A percentile compares a stretch with the other conserved stretches of the same genome.
Evolutionary conservation across 2,329 filamentous ascomycete genomes (phyloP).

Genomic region (Fusarium agapanthi): DNA sequence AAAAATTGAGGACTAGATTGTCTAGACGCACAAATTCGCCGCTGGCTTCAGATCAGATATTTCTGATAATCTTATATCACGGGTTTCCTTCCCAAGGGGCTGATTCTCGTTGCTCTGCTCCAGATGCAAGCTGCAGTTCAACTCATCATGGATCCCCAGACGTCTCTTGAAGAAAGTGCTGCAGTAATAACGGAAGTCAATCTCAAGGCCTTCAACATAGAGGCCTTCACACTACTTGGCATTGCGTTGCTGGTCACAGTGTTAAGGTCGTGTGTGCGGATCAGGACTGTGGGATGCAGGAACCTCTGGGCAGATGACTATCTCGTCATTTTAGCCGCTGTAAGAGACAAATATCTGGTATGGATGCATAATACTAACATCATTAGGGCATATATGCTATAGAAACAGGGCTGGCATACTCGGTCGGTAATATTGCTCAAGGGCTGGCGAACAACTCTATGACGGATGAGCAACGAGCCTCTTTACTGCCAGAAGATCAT

Average conservation of each 20-base stretch:
- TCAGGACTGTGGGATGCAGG: slow-evolving; percentile 56
- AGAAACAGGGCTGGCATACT: slow-evolving; percentile 61
- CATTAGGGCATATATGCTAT: slow-evolving; percentile 59
- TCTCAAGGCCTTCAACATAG: slow-evolving; percentile 42
- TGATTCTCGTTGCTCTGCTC: background rate
- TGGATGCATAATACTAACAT: background rate
- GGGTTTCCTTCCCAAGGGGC: background rate
- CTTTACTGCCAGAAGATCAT: slow-evolving; percentile 52
- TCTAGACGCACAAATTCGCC: background rate
- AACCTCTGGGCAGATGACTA: slow-evolving; percentile 68
- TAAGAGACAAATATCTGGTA: slow-evolving; percentile 37
- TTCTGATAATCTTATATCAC: slow-evolving; percentile 18
- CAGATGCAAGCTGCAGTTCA: background rate
- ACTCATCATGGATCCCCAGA: slow-evolving; percentile 21
- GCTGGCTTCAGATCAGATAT: background rate
- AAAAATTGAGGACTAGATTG: background rate
- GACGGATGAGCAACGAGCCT: slow-evolving; percentile 58
- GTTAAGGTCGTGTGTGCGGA: slow-evolving; percentile 60
- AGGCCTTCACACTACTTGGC: slow-evolving; percentile 56
- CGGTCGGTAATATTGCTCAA: slow-evolving; percentile 56
- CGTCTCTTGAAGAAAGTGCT: slow-evolving; percentile 27
- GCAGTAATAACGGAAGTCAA: slow-evolving; percentile 37
- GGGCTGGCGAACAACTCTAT: slow-evolving; percentile 67
- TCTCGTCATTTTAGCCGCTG: slow-evolving; percentile 63
- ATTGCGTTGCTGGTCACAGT: slow-evolving; percentile 59